Evolutionary conservation across 1,284 basidiomycete species (phyloP).

Genomic region (Ceratobasidium sp.): DNA sequence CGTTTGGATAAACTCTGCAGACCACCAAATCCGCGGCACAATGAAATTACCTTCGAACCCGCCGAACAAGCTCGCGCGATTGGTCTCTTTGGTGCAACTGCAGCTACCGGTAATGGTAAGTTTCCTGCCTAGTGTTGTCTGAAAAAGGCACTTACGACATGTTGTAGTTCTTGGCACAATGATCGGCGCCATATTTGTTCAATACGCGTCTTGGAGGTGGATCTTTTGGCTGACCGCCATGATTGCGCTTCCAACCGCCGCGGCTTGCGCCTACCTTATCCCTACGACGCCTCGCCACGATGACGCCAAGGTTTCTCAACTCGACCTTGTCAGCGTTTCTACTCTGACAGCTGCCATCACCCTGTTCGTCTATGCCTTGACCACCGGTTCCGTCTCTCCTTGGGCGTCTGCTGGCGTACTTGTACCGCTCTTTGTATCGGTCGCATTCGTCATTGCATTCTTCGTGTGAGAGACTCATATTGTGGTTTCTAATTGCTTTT

Average conservation of each 20-base stretch:
- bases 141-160: slow-evolving; percentile 50
- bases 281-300: slow-evolving; percentile 49
- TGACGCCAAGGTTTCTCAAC: slow-evolving; percentile 50
- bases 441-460: slow-evolving; percentile 56
- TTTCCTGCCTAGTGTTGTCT: not conserved
- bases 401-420: slow-evolving; percentile 60
- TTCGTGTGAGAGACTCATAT: slow-evolving; percentile 59
- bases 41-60: too few species aligned
- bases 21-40: too few species aligned
- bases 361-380: slow-evolving; percentile 63
- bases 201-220: slow-evolving; percentile 60
- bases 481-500: slow-evolving; percentile 39
- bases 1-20: too few species aligned
- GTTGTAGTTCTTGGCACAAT: slow-evolving; percentile 54
- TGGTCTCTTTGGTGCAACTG: slow-evolving; percentile 60
- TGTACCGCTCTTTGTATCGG: slow-evolving; percentile 59
- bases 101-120: slow-evolving; percentile 60
- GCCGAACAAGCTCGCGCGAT: slow-evolving; percentile 61
- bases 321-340: slow-evolving; percentile 54
- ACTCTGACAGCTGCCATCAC: slow-evolving; percentile 55
- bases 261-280: slow-evolving; percentile 55
- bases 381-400: slow-evolving; percentile 59
- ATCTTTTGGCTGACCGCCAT: slow-evolving; percentile 61
- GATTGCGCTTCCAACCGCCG: slow-evolving; percentile 56
- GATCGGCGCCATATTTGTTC: slow-evolving; percentile 55